Evolutionary conservation across 2,329 filamentous ascomycete genomes (phyloP), one percentile per base, ranked within the genome.

Genomic region (Trichothecium roseum): DNA sequence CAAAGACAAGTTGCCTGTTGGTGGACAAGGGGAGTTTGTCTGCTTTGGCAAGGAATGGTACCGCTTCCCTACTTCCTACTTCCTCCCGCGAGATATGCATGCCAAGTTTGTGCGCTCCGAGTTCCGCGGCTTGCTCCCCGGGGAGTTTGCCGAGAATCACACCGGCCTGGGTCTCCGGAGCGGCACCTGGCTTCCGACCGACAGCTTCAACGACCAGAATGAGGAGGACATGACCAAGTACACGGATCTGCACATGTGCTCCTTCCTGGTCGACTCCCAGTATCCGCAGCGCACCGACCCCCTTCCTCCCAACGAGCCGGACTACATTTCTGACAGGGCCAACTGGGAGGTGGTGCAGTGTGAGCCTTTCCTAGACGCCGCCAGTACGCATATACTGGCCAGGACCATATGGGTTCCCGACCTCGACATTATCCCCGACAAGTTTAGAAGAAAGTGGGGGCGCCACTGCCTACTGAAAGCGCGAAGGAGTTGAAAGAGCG

Each of bases 11-110:
- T 50, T 62, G 8, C 69, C 64, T 1, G 46, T 83, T 5, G 72
- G 75, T 3, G 57, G 62, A 0, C 54, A 63, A 2, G 83, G 79
- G 13, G 81, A 85, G 42, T 78, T 69, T 14, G 75, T 98, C 3
- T 98, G 91, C 55, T 74, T 94, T 28, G 87, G 85, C 18, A 98
- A 96, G 55, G 91, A 98, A 54, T 98, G 91, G 91, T 95, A 98
- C 57, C 84, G 91, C 26, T 96, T 95, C 53, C 89, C 91, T 2
- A 89, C 84, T 1, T 93, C 88, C 1, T 96, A 87, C 63, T 87
- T 91, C 54, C 67, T 98, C 3, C 89, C 91, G 1, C 66, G 78
- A n/a, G 73, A 76, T 34, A 84, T 91, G 65, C 80, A 75, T 44
- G 82, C 84, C 47, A 94, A 91, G 47, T 98, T 95, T 51, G 66